A percentile compares a stretch with the other conserved stretches of the same genome.
phyloP scores from a whole-genome alignment of 352 stramenopile genomes.

The Blastocystis sp. region DNA sequence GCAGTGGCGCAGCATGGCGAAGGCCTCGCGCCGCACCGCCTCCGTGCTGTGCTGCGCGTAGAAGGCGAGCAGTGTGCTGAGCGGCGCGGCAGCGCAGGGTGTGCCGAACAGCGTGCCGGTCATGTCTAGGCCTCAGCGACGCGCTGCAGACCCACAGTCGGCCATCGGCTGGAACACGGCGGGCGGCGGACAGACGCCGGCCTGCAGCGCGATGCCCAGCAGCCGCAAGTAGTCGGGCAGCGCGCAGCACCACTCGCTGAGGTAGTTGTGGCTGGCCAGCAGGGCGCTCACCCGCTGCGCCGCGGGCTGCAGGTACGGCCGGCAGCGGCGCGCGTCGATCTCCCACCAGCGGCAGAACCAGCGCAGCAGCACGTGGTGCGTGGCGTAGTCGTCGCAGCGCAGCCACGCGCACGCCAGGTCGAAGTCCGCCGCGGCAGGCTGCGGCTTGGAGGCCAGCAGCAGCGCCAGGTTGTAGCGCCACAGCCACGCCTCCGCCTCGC shows the following conservation, averaged over 20 bases:
- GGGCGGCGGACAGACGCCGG: too few relatives aligned
- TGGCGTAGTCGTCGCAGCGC: neutral
- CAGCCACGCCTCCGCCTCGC: neutral
- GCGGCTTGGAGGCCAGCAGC: neutral
- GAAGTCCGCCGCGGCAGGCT: neutral
- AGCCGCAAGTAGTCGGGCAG: conserved; percentile 22
- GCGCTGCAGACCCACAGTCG: neutral
- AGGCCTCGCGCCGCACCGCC: neutral
- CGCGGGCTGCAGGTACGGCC: neutral
- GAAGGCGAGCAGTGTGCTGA: neutral
- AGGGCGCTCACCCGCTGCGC: neutral
- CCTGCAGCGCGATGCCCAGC: neutral
- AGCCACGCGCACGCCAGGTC: neutral
- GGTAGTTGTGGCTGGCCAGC: conserved; percentile 31
- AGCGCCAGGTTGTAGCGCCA: conserved; percentile 24
- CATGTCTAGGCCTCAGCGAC: neutral
- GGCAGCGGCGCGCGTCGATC: neutral
- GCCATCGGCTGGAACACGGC: neutral
- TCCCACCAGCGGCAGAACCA: neutral
- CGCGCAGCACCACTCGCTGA: conserved; percentile 52
- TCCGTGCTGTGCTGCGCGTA: neutral
- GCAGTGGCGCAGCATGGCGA: neutral
- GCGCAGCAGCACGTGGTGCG: neutral
- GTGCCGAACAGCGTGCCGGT: neutral
- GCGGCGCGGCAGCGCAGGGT: neutral